Evolutionary conservation across 805 yeast genomes (phyloP).

Genomic region (Ogataea haglerorum): DNA sequence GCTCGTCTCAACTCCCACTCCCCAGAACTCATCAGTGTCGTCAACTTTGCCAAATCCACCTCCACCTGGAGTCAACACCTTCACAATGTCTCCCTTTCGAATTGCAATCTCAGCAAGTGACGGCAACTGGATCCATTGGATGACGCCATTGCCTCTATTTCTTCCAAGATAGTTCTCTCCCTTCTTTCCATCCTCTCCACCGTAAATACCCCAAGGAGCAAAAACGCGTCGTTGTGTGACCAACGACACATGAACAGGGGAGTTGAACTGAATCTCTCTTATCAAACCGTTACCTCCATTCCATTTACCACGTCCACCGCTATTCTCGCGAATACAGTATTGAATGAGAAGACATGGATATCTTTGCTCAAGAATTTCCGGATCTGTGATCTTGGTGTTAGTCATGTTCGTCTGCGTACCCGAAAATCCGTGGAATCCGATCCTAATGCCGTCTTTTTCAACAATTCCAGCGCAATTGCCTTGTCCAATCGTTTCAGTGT

Average conservation of each 20-base stretch:
- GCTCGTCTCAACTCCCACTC: neutral
- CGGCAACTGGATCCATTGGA: slow-evolving; percentile 34
- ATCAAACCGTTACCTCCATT: slow-evolving; percentile 51
- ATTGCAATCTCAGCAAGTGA: slow-evolving; percentile 38
- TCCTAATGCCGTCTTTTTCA: slow-evolving; percentile 35
- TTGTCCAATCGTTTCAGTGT: slow-evolving; percentile 54
- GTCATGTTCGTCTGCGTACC: slow-evolving; percentile 46
- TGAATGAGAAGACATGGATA: slow-evolving; percentile 49
- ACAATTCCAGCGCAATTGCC: slow-evolving; percentile 32
- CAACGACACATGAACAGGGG: slow-evolving; percentile 40
- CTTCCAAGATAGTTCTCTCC: neutral
- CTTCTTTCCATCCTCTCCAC: slow-evolving; percentile 35
- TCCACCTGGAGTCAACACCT: slow-evolving; percentile 31
- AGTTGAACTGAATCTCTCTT: slow-evolving; percentile 45
- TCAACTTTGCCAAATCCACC: neutral
- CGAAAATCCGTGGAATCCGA: slow-evolving; percentile 37
- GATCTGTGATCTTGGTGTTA: slow-evolving; percentile 43
- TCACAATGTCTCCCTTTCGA: slow-evolving; percentile 37
- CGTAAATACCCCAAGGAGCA: slow-evolving; percentile 53
- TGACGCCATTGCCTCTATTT: neutral
- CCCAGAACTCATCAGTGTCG: neutral
- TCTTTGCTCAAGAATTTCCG: slow-evolving; percentile 50
- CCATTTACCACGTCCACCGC: slow-evolving; percentile 50
- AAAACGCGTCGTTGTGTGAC: slow-evolving; percentile 50
- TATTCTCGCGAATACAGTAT: slow-evolving; percentile 40